Base-by-base conservation (phyloP, 179 eudicot species). In the Nepenthes alata region DNA sequence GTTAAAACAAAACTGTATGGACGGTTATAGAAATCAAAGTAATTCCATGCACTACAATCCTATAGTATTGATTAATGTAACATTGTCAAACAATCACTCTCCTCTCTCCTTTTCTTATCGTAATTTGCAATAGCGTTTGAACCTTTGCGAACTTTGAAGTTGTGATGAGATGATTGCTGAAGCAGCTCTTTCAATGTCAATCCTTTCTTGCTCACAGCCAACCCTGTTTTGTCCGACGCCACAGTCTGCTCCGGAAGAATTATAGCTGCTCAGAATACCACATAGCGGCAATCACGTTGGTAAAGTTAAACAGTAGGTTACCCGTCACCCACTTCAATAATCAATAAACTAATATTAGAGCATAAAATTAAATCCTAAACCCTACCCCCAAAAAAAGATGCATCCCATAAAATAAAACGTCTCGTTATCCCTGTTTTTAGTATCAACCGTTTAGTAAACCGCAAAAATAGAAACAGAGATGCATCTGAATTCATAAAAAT, bases 241-340 rank as follows among this genome's bases (percentile, higher is more conserved):
- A 91, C 79, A 73, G 91, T 91, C 76, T 91, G 98, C 72, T 91
- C 96, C 38, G 95, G 98, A 61, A 91, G 95, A 60, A 88, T 67
- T 36, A 91, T 88, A 36, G 86, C 96, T 88, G 81, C 67, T 56
- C 75, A 69, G 37, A 71, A 39, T 58, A 53, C 25, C 25, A 1
- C 55, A 52, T 52, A 11, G 15, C 16, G 16, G 55, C 6, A 11
- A 52, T 41, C 45, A 41, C 45, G 8, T 41, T 41, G 8, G 8
- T 41, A 41, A 41, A 41, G 8, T 41, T 41, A 41, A 7, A 25
- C 25, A 25, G 25, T 25, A 25, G 25, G 25, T 25, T 25, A 25
- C 25, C 25, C 25, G 25, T 25, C 25, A 25, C 25, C 11, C n/a
- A 49, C 25, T 25, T 25, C 25, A 25, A 25, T 25, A 25, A 25